Evolutionary conservation across 495 filamentous ascomycete species (phyloP).

Genomic region (Chaetomium cochliodes): DNA sequence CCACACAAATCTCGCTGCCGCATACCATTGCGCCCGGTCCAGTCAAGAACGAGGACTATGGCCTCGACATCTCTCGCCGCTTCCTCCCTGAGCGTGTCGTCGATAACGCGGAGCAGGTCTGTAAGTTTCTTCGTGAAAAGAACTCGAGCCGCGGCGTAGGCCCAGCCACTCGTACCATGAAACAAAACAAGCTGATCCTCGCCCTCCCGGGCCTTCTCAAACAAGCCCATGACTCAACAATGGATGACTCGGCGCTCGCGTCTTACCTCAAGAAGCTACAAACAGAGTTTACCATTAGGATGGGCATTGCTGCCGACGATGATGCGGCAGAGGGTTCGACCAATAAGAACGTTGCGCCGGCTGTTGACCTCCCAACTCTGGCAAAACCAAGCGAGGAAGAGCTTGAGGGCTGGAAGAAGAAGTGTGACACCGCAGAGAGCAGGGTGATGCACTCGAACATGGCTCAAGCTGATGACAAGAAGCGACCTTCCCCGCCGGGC

Average conservation of each 20-base stretch:
- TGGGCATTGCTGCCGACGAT: conserved; percentile 59
- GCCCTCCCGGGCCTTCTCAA: conserved; percentile 71
- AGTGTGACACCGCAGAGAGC: conserved; percentile 13
- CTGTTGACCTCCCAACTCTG: not conserved
- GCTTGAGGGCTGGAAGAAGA: conserved; percentile 12
- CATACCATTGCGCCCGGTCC: conserved; percentile 74
- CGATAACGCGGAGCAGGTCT: conserved; percentile 63
- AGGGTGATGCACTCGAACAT: conserved; percentile 23
- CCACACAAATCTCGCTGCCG: conserved; percentile 69
- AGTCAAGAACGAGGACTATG: conserved; percentile 73
- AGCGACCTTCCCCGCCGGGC: not conserved
- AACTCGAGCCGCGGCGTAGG: conserved; percentile 55
- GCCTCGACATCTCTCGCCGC: conserved; percentile 71
- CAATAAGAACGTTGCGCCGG: not conserved
- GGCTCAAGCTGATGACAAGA: not conserved
- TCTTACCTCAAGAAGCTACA: conserved; percentile 70
- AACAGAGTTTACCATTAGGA: conserved; percentile 70
- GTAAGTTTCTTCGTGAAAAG: conserved; percentile 55
- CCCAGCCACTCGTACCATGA: conserved; percentile 44
- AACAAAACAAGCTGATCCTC: conserved; percentile 60
- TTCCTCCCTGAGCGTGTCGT: conserved; percentile 70
- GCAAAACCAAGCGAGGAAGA: conserved; percentile 20
- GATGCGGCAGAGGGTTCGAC: conserved; percentile 16
- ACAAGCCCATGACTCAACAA: conserved; percentile 64
- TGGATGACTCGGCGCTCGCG: conserved; percentile 62